Conservation (phyloP, 2,329 filamentous ascomycete species). For the Didymella pomorum region DNA sequence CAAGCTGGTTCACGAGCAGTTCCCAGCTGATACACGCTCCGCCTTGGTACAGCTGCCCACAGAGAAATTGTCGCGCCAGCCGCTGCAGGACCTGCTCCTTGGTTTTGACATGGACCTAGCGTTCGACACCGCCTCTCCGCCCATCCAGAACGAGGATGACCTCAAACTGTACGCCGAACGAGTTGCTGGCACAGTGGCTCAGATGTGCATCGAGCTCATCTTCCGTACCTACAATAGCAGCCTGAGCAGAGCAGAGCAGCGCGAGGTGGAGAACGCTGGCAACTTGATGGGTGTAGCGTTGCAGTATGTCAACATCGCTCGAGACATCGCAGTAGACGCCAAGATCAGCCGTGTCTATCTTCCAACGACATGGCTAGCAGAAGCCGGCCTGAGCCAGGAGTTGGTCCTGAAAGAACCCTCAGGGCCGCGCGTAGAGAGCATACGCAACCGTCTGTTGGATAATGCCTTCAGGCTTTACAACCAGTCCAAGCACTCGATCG, state of each 20-base stretch:
- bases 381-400: constrained; percentile 62
- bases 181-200: constrained; percentile 76
- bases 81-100: constrained; percentile 69
- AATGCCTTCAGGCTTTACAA: constrained; percentile 69
- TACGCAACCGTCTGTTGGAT: constrained; percentile 65
- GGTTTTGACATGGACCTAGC: constrained; percentile 74
- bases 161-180: constrained; percentile 70
- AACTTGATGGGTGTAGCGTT: constrained; percentile 74
- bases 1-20: constrained; percentile 57
- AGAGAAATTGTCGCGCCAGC: constrained; percentile 63
- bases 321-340: constrained; percentile 75
- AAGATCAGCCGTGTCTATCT: constrained; percentile 72
- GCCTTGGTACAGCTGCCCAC: constrained; percentile 68
- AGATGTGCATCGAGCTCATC: constrained; percentile 72
- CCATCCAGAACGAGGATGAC: constrained; percentile 66
- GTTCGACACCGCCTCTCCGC: constrained; percentile 57
- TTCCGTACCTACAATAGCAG: constrained; percentile 63
- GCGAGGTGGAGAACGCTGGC: constrained; percentile 63
- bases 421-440: constrained; percentile 55
- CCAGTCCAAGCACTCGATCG: constrained; percentile 64
- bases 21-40: constrained; percentile 61
- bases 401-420: constrained; percentile 63
- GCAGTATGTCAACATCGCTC: constrained; percentile 80
- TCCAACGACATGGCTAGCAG: constrained; percentile 69
- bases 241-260: constrained; percentile 42